Conservation (phyloP, 768 basidiomycete genomes). For the Cyathus striatus region DNA sequence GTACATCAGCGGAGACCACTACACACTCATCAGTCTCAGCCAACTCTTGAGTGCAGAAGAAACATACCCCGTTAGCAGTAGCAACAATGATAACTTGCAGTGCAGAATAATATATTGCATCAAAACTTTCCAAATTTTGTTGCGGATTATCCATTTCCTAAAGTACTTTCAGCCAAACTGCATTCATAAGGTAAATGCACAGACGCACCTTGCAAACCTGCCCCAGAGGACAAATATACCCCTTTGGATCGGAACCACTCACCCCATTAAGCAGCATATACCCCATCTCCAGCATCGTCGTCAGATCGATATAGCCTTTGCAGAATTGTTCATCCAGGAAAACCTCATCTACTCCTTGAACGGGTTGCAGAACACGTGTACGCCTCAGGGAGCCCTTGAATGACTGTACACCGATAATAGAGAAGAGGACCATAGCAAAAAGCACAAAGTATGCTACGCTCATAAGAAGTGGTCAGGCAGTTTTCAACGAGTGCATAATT, state of each 20-base stretch:
- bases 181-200: too few relatives aligned
- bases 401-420: slow-evolving; percentile 91
- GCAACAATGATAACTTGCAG: slow-evolving; percentile 86
- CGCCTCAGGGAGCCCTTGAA: slow-evolving; percentile 84
- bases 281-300: slow-evolving; percentile 40
- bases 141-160: slow-evolving; percentile 68
- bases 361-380: slow-evolving; percentile 51
- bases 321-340: slow-evolving; percentile 66
- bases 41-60: background rate
- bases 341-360: slow-evolving; percentile 45
- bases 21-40: too few relatives aligned
- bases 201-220: slow-evolving; percentile 74
- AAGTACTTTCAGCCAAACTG: too few relatives aligned
- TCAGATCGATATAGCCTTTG: slow-evolving; percentile 73
- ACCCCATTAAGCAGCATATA: slow-evolving; percentile 24
- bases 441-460: slow-evolving; percentile 88
- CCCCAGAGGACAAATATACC: slow-evolving; percentile 85
- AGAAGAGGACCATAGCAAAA: slow-evolving; percentile 86
- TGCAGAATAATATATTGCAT: slow-evolving; percentile 77
- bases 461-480: slow-evolving; percentile 82
- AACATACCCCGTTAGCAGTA: slow-evolving; percentile 69
- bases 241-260: slow-evolving; percentile 44
- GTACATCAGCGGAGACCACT: slow-evolving; percentile 88
- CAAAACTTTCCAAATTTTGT: slow-evolving; percentile 71
- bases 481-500: slow-evolving; percentile 90